Base-by-base conservation (phyloP, 768 basidiomycete genomes). In the Tylopilus balloui region DNA sequence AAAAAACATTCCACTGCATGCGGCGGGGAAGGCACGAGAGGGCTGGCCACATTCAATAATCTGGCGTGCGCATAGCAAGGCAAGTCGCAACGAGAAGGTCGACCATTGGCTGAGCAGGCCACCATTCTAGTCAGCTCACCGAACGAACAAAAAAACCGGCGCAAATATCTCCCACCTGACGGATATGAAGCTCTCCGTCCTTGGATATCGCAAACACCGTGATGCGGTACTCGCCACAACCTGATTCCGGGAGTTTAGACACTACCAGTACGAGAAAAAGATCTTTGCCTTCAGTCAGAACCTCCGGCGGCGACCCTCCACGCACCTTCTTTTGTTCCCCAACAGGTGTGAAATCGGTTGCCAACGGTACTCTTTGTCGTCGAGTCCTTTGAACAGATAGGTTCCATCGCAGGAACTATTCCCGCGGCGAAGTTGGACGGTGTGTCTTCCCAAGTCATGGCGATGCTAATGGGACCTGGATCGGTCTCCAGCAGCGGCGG, bases 51-150 rank as follows among this genome's bases (percentile, higher is more conserved):
- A 46, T 34, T 51, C 54, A 67, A 46, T 69, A 51, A 48, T 58
- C 61, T 1, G 67, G 63, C 9, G 48, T 67, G 15, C 67, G 63
- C 49, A 69, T 54, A 4, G 63, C 65, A 20, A 69, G 58, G 40
- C 57, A 61, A 15, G 67, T 67, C n/a, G 67, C 61, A 13, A 67
- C 61, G 19, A 69, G 38, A 8, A 67, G 55, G 23, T 67, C 67
- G 15, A 51, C 17, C 63, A 69, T 67, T 11, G 39, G 51, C 24
- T 40, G 53, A 15, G 27, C 67, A 9, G 50, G 23, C 66, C 69
- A 37, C 20, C 1, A 25, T 32, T 32, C 24, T 10, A 28, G 21
- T 60, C 39, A 54, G 50, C 11, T 23, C 27, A 47, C 32, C 42
- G 46, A 43, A 28, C 20, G 19, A 36, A 20, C 21, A 11, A 4